Evolutionary conservation across 73 alveolate genomes (phyloP).

Genomic region (Breviolum minutum): DNA sequence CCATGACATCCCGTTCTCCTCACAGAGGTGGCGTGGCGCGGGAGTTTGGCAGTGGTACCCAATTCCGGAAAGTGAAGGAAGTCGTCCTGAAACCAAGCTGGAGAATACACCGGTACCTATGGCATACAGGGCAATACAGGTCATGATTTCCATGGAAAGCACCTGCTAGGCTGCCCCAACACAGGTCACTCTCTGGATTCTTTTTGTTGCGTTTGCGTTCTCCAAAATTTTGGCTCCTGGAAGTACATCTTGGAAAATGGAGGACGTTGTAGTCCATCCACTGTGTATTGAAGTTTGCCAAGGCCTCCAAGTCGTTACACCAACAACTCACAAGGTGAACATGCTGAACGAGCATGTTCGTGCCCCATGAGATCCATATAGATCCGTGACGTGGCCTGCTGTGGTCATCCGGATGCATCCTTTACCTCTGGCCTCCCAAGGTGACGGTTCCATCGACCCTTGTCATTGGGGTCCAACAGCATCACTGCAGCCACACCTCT

Average conservation of each 20-base stretch:
- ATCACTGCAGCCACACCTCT: conserved; percentile 6
- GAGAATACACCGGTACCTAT: neutral
- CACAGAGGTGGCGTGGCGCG: neutral
- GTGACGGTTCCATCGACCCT: neutral
- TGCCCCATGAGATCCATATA: no score
- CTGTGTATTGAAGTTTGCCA: conserved; percentile 54
- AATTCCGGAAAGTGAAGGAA: conserved; percentile 91
- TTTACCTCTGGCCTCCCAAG: conserved; percentile 60
- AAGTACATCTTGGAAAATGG: conserved; percentile 48
- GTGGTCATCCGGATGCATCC: conserved; percentile 77
- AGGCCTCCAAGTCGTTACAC: conserved; percentile 4
- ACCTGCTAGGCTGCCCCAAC: no score
- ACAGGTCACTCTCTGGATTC: no score
- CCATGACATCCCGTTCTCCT: neutral
- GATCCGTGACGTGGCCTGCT: conserved; percentile 32
- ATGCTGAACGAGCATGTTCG: no score
- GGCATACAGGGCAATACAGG: no score
- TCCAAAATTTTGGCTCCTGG: conserved; percentile 1
- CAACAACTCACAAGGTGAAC: neutral
- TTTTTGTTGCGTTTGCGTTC: neutral
- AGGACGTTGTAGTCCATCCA: conserved; percentile 49
- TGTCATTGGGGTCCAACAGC: neutral
- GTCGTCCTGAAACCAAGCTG: neutral
- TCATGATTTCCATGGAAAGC: neutral
- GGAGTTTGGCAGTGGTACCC: conserved; percentile 92